These are phyloP conservation scores for Porphyrellus cyaneotinctus DNA, from an alignment of 768 basidiomycete species.

Conservation along the genomic window DNA sequence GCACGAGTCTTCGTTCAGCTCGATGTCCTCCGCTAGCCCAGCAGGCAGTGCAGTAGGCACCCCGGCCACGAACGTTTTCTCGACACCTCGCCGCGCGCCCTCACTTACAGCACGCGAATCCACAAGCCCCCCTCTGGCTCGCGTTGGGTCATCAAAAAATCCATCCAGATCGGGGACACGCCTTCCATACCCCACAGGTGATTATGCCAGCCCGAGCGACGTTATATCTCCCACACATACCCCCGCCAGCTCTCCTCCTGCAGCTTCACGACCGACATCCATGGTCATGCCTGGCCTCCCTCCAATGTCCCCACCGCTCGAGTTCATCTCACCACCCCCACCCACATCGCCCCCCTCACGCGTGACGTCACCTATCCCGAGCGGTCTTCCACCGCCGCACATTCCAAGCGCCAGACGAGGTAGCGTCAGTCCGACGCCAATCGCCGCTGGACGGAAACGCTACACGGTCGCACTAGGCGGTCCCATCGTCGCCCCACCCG, in stretches of 20 bases:
- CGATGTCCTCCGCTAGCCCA: slow-evolving; percentile 14
- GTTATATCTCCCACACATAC: slow-evolving; percentile 32
- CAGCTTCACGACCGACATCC: slow-evolving; percentile 40
- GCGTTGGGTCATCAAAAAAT: slow-evolving; percentile 36
- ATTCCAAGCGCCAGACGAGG: slow-evolving; percentile 38
- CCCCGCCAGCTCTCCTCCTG: slow-evolving; percentile 47
- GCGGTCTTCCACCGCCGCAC: slow-evolving; percentile 43
- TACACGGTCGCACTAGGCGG: slow-evolving; percentile 84
- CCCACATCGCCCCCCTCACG: slow-evolving; percentile 24
- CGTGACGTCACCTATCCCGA: slow-evolving; percentile 22
- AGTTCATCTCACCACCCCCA: slow-evolving; percentile 12
- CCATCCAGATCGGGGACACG: slow-evolving; percentile 38
- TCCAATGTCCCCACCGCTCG: slow-evolving; percentile 22
- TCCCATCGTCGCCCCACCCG: slow-evolving; percentile 48
- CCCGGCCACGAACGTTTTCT: slow-evolving; percentile 9
- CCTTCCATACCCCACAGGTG: slow-evolving; percentile 79
- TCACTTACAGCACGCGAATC: slow-evolving; percentile 53
- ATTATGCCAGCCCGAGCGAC: slow-evolving; percentile 68
- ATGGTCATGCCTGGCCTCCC: slow-evolving; percentile 44
- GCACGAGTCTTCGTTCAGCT: slow-evolving; percentile 24
- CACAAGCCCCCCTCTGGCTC: slow-evolving; percentile 59
- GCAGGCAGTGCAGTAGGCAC: slow-evolving; percentile 11
- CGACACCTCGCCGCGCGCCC: slow-evolving; percentile 31
- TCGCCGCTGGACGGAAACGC: slow-evolving; percentile 53
- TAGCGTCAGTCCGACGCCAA: slow-evolving; percentile 67